A percentile compares a stretch with the other conserved stretches of the same genome.
Conservation (phyloP, 73 alveolate species). For the Paramecium biaurelia region DNA sequence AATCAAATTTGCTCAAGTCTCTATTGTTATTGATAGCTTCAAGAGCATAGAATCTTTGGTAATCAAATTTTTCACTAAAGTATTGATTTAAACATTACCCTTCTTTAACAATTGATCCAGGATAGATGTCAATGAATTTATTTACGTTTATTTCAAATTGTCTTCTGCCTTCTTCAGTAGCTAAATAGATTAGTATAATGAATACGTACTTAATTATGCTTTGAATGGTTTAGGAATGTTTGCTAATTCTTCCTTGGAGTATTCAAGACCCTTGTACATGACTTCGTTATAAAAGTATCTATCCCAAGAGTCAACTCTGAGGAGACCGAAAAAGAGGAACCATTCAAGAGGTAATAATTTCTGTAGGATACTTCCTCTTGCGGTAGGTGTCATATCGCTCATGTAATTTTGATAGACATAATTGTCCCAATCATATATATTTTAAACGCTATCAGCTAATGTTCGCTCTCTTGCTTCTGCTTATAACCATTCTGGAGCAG, state of each 20-base stretch:
- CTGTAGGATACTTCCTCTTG: constrained; percentile 43
- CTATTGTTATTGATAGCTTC: constrained; percentile 54
- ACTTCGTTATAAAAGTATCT: constrained; percentile 63
- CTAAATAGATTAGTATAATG: not conserved
- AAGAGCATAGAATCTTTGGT: constrained; percentile 60
- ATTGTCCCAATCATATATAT: constrained; percentile 54
- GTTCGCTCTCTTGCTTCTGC: constrained; percentile 57
- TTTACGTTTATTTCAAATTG: constrained; percentile 55
- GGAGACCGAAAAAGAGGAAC: constrained; percentile 44
- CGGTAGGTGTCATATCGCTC: constrained; percentile 63
- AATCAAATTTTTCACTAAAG: constrained; percentile 50
- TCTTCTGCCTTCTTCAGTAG: constrained; percentile 58
- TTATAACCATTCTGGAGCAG: constrained; percentile 60
- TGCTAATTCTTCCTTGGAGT: constrained; percentile 27
- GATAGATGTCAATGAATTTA: constrained; percentile 48
- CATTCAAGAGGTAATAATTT: constrained; percentile 35
- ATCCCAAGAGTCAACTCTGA: constrained; percentile 61
- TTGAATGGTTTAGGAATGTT: constrained; percentile 34
- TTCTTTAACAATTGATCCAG: constrained; percentile 50
- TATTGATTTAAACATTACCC: not conserved
- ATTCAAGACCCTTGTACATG: not conserved
- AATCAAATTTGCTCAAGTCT: constrained; percentile 54
- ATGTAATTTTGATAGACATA: constrained; percentile 46
- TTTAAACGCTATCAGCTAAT: constrained; percentile 49
- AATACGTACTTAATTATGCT: not conserved